Percentiles rank a stretch among this genome's conserved stretches.
Evolutionary conservation across 345 rosid species (phyloP).

Genomic region (Fremontodendron californicum): DNA sequence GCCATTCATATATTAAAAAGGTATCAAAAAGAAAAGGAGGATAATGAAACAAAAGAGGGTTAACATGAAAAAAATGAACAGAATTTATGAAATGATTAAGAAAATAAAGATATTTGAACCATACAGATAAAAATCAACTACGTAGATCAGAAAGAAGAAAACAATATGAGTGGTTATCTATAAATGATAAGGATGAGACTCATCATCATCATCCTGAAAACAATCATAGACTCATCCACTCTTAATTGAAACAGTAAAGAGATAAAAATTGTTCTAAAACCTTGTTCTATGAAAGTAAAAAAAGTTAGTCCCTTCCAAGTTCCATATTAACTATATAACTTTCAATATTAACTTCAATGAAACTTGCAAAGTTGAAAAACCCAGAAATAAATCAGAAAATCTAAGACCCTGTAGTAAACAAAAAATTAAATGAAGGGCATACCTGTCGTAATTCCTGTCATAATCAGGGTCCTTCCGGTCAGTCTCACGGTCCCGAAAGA

Average conservation of each 20-base stretch:
- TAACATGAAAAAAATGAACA: neutral
- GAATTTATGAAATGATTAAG: neutral
- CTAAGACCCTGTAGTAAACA: neutral
- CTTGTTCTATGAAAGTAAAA: neutral
- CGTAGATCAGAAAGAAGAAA: neutral
- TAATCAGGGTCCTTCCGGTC: conserved; percentile 82
- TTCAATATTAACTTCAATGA: neutral
- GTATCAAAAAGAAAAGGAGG: neutral
- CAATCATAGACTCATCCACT: neutral
- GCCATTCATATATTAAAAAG: neutral
- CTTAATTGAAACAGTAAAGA: neutral
- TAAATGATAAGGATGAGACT: neutral
- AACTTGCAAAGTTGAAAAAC: neutral
- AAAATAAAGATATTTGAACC: neutral
- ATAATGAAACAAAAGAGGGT: neutral
- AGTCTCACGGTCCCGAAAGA: conserved; percentile 71
- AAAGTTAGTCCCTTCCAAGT: neutral
- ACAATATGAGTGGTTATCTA: neutral
- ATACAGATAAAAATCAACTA: neutral
- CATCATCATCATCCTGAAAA: neutral
- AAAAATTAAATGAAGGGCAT: neutral
- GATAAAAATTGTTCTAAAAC: neutral
- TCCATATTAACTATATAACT: neutral
- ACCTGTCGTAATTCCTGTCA: conserved; percentile 79
- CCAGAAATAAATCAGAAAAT: neutral